Conservation (phyloP, 352 stramenopile genomes). For the Phytophthora lateralis region DNA sequence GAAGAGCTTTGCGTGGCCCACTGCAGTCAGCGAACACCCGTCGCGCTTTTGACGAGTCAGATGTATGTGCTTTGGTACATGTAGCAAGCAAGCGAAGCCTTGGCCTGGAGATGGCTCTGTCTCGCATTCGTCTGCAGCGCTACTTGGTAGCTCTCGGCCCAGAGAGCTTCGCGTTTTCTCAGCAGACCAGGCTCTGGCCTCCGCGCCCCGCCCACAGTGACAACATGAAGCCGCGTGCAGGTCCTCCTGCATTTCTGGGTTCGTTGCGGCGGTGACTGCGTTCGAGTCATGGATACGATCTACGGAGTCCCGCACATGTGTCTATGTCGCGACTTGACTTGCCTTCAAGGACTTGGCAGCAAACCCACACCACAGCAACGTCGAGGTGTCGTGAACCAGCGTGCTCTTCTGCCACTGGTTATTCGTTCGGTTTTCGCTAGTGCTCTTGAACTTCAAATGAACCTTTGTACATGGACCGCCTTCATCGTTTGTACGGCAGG, state of each 20-base stretch:
- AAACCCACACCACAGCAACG: background rate
- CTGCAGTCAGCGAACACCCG: conserved; percentile 9
- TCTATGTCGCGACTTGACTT: conserved; percentile 24
- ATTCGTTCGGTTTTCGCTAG: conserved; percentile 12
- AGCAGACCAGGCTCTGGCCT: background rate
- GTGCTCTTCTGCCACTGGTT: background rate
- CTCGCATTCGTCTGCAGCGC: too few relatives aligned
- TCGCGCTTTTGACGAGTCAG: conserved; percentile 8
- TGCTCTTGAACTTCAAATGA: background rate
- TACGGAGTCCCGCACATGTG: conserved; percentile 6
- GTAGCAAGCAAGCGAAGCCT: conserved; percentile 7
- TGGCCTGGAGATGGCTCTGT: background rate
- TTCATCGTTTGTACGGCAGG: too few relatives aligned
- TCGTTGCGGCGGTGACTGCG: background rate
- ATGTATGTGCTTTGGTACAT: too few relatives aligned
- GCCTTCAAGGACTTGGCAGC: conserved; percentile 10
- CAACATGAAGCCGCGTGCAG: conserved; percentile 11
- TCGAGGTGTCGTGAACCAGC: too few relatives aligned
- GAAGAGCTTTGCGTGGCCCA: conserved; percentile 10
- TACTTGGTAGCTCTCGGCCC: too few relatives aligned
- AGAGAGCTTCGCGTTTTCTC: conserved; percentile 11
- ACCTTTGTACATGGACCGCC: too few relatives aligned
- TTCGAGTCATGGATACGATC: conserved; percentile 13
- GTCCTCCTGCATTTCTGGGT: background rate
- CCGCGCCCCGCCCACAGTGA: conserved; percentile 10